These are phyloP conservation scores for Phytophthora cactorum DNA, from an alignment of 352 stramenopile species.

Conservation along the genomic window DNA sequence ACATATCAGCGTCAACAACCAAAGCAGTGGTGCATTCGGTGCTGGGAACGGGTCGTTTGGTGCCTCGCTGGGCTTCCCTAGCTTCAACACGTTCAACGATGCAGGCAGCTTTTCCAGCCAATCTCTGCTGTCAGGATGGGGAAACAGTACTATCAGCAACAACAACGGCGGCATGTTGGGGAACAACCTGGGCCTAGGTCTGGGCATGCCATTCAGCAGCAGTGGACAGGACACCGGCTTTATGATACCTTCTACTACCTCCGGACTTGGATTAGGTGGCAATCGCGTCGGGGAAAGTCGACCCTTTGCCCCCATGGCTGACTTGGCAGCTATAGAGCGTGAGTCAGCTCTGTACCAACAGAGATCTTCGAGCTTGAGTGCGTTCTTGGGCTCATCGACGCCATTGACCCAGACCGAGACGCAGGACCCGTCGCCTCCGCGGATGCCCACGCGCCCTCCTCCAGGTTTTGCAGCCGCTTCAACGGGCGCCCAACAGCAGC, in stretches of 20 bases:
- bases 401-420: constrained; percentile 30
- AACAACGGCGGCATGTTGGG: constrained; percentile 18
- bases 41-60: constrained; percentile 44
- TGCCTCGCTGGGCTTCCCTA: constrained; percentile 61
- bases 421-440: constrained; percentile 32
- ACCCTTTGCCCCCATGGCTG: constrained; percentile 59
- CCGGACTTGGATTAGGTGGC: constrained; percentile 9
- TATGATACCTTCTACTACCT: constrained; percentile 19
- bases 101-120: constrained; percentile 49
- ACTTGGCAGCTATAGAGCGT: constrained; percentile 75
- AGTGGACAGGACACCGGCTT: constrained; percentile 25
- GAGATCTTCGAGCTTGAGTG: constrained; percentile 74
- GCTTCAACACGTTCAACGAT: constrained; percentile 69
- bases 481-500: constrained; percentile 22
- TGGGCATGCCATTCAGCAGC: constrained; percentile 30
- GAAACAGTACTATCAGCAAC: constrained; percentile 36
- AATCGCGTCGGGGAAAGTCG: constrained; percentile 15
- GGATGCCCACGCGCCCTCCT: constrained; percentile 44
- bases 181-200: constrained; percentile 14
- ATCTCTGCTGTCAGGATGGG: constrained; percentile 58
- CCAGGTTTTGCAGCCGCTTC: constrained; percentile 44
- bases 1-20: constrained; percentile 17
- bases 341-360: constrained; percentile 75
- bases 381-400: constrained; percentile 53
- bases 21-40: constrained; percentile 43